Evolutionary conservation across 805 yeast genomes (phyloP), one percentile per base, ranked within the genome.

Genomic region (Ogataea trehaloabstinens): DNA sequence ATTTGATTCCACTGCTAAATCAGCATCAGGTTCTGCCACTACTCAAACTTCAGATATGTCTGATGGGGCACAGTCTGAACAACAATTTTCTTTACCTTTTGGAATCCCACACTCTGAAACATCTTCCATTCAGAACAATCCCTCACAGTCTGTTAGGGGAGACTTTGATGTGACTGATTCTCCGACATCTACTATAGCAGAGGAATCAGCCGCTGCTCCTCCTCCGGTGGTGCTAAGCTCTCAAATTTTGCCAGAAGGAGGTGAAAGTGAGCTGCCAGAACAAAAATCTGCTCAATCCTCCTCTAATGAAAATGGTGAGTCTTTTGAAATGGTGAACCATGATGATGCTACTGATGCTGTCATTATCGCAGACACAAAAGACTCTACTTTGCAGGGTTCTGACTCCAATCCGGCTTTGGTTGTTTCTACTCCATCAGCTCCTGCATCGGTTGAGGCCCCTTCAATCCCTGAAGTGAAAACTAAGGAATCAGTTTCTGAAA

Each of bases 71-170:
- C 50, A 45, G 34, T 40, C 53, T 7, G 56, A 46, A 33, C 58
- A 49, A 35, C 58, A 46, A 32, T 57, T 57, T 38, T 45, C 53
- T 3, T 50, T 56, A 42, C 78, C 71, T 41, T 63, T 76, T 56
- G 65, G 63, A 25, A 70, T 93, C 52, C 85, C 95, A 2, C 85
- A 82, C 42, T 85, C 95, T 0, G 76, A 85, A 28, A 85, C 96
- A 0, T 88, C 96, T 0, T 85, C 95, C 31, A 95, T 89, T 24
- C 91, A 85, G 52, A 90, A 90, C 64, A 89, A 91, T 59, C 88
- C 97, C 2, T 90, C 97, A 0, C 77, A 80, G 62, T 85, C 95
- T 17, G 95, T 88, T 6, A 79, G 96, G 44, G 95, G 85, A 46
- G 96, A 81, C 45, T 60, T 70, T 12, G 80, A 76, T 42, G 57